phyloP scores from a whole-genome alignment of 2,329 filamentous ascomycete genomes.

The Phialocephala sp. region DNA sequence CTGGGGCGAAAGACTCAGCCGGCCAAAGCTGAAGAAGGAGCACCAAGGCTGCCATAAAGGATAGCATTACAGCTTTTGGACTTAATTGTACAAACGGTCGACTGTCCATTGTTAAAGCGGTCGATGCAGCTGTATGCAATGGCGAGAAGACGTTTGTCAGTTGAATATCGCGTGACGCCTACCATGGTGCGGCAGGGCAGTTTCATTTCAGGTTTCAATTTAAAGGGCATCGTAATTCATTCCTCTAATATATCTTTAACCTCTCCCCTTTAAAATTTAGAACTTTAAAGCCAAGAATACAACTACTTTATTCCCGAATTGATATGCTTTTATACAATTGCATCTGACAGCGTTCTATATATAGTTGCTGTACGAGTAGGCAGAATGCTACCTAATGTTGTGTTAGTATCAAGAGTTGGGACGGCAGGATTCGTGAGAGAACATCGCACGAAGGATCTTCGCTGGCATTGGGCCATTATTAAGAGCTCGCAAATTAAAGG shows the following conservation, averaged over 20 bases:
- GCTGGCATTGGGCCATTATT: slow-evolving; percentile 1
- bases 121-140: slow-evolving; percentile 6
- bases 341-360: not conserved
- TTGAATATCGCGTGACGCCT: too few relatives aligned
- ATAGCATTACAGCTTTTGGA: slow-evolving; percentile 7
- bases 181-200: too few relatives aligned
- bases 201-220: too few relatives aligned
- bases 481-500: not conserved
- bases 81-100: not conserved
- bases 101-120: not conserved
- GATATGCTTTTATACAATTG: too few relatives aligned
- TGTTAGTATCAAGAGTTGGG: not conserved
- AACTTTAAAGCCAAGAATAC: too few relatives aligned
- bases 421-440: not conserved
- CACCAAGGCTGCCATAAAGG: slow-evolving; percentile 9
- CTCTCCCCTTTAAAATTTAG: too few relatives aligned
- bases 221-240: too few relatives aligned
- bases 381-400: not conserved
- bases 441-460: not conserved
- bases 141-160: too few relatives aligned
- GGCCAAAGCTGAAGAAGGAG: not conserved
- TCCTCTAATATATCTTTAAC: too few relatives aligned
- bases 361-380: not conserved
- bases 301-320: too few relatives aligned
- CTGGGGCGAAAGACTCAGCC: slow-evolving; percentile 5